phyloP scores from a whole-genome alignment of 371 early-diverging fungal species.

The Mucor circinelloides region DNA sequence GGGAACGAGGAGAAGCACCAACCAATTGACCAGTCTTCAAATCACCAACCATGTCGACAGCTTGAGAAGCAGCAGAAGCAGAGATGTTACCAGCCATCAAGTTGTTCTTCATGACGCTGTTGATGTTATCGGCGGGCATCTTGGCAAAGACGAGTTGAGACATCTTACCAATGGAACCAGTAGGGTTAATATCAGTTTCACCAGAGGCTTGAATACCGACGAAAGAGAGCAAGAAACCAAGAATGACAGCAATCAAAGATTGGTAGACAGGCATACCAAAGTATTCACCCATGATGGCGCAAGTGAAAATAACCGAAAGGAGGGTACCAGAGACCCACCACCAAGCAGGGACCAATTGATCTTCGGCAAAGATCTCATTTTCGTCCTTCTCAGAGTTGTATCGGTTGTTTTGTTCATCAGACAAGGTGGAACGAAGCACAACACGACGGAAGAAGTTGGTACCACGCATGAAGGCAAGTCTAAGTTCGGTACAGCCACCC shows the following conservation, averaged over 20 bases:
- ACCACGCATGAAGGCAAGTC: background rate
- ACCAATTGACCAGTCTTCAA: conserved; percentile 66
- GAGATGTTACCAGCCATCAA: conserved; percentile 66
- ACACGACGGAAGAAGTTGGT: conserved; percentile 3
- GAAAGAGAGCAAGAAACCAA: conserved; percentile 71
- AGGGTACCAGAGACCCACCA: conserved; percentile 65
- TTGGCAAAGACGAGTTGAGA: conserved; percentile 62
- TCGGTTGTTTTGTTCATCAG: background rate
- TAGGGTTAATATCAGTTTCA: conserved; percentile 72
- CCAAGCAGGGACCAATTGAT: conserved; percentile 59
- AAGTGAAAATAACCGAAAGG: conserved; percentile 59
- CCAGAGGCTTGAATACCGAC: conserved; percentile 72
- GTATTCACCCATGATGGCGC: conserved; percentile 58
- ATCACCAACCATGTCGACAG: conserved; percentile 71
- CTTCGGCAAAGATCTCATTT: conserved; percentile 31
- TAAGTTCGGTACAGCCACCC: conserved; percentile 36
- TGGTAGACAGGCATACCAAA: conserved; percentile 62
- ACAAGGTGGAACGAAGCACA: conserved; percentile 9
- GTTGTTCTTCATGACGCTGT: conserved; percentile 53
- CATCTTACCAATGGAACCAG: conserved; percentile 64
- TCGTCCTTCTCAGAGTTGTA: conserved; percentile 11
- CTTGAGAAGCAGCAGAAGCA: conserved; percentile 61
- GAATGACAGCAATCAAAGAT: conserved; percentile 61
- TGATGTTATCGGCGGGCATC: conserved; percentile 45
- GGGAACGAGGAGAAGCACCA: conserved; percentile 65